These are phyloP conservation scores for Scheffersomyces coipomensis DNA, from an alignment of 805 yeast genomes.

Conservation along the genomic window DNA sequence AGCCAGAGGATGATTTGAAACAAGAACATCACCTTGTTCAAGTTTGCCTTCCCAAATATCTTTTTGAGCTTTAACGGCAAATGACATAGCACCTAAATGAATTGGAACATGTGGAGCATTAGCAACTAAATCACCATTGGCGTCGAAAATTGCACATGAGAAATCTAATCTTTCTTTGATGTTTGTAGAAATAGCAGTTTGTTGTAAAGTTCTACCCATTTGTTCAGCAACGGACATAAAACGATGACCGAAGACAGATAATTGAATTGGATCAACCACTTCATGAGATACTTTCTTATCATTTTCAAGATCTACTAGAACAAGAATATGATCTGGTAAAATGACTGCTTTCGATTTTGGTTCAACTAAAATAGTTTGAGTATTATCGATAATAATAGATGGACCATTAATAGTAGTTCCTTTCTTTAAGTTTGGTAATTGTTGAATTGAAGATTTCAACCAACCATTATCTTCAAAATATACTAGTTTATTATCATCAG, in stretches of 20 bases:
- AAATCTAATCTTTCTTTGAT: constrained; percentile 46
- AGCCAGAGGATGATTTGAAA: constrained; percentile 42
- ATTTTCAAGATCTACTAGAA: constrained; percentile 23
- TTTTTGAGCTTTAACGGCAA: constrained; percentile 42
- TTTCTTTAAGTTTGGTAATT: constrained; percentile 17
- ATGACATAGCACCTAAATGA: constrained; percentile 49
- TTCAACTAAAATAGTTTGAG: constrained; percentile 31
- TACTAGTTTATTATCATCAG: constrained; percentile 10
- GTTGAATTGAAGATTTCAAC: constrained; percentile 21
- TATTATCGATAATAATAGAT: constrained; percentile 32
- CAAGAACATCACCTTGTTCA: constrained; percentile 41
- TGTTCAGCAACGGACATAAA: constrained; percentile 41
- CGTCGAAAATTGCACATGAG: constrained; percentile 45
- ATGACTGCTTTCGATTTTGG: constrained; percentile 30
- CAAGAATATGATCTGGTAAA: constrained; percentile 26
- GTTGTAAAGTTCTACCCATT: constrained; percentile 45
- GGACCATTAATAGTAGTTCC: constrained; percentile 27
- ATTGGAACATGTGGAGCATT: constrained; percentile 48
- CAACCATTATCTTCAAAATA: constrained; percentile 31
- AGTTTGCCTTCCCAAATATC: constrained; percentile 39
- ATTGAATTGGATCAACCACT: constrained; percentile 35
- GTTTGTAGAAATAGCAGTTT: constrained; percentile 45
- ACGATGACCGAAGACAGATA: constrained; percentile 41
- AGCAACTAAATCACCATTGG: constrained; percentile 42
- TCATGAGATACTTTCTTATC: constrained; percentile 20